Evolutionary conservation across 352 stramenopile genomes (phyloP).

Genomic region (Pythium aristosporum): DNA sequence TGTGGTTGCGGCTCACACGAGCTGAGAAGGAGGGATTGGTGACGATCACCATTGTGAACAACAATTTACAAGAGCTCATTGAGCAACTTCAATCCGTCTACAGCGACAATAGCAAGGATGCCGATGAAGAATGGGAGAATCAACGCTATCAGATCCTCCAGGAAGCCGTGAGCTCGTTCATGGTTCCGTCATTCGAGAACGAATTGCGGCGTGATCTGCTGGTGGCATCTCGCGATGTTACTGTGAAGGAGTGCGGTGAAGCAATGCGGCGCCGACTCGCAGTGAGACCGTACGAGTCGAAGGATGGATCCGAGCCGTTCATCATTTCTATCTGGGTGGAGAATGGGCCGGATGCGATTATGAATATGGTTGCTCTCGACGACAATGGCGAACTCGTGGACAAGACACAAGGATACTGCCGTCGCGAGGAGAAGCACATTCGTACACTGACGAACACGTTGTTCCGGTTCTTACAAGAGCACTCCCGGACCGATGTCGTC

Average conservation of each 20-base stretch:
- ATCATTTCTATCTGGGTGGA: conserved; percentile 90
- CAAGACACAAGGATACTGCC: conserved; percentile 85
- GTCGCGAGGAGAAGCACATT: conserved; percentile 69
- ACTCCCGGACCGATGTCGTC: conserved; percentile 78
- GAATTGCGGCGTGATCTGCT: conserved; percentile 81
- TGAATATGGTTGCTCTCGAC: conserved; percentile 82
- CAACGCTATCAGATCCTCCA: conserved; percentile 83
- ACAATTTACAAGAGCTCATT: conserved; percentile 80
- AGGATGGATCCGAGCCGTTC: conserved; percentile 73
- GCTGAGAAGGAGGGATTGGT: conserved; percentile 86
- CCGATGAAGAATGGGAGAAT: conserved; percentile 84
- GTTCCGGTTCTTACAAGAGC: conserved; percentile 81
- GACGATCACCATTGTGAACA: conserved; percentile 73
- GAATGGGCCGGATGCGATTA: conserved; percentile 70
- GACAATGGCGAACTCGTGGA: conserved; percentile 85
- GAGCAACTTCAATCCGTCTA: conserved; percentile 81
- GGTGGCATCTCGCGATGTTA: conserved; percentile 61
- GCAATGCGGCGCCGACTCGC: conserved; percentile 64
- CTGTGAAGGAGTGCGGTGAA: conserved; percentile 76
- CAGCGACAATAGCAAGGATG: conserved; percentile 44
- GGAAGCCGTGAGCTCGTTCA: conserved; percentile 81
- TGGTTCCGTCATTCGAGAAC: conserved; percentile 85
- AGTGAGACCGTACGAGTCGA: conserved; percentile 77
- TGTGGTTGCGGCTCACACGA: conserved; percentile 77
- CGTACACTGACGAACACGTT: conserved; percentile 74